Evolutionary conservation across 169 alveolate genomes (phyloP), one percentile per base, ranked within the genome.

Genomic region (Cryptosporidium tyzzeri): DNA sequence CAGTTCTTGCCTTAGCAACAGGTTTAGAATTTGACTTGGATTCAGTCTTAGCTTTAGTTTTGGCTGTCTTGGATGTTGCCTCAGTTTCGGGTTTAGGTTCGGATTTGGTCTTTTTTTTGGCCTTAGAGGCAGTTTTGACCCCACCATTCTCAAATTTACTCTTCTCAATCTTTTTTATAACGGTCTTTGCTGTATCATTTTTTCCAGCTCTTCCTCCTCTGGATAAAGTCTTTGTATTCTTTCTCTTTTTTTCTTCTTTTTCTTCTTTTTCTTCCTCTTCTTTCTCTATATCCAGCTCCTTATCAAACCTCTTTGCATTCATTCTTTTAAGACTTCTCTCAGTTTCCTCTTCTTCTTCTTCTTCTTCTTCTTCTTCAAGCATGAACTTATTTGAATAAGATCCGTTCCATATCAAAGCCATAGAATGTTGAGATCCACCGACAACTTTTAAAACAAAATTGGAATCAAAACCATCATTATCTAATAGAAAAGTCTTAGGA

Each of bases 371-470:
- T 14, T 65, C 71, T 48, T 48, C 55, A 48, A 48, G 3, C 23
- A 48, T 1, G 3, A n/a, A 31, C 12, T 69, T 69, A 6, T 44
- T 29, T 2, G 51, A 33, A 41, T 33, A 65, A 5, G 23, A 23
- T 4, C 75, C 75, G 45, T 65, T 65, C 89, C 89, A 80, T 1
- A 65, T 50, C 18, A 80, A 41, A 14, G 41, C 89, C 35, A 80
- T 80, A 7, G 89, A 80, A 26, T 80, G 89, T 41, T 80, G 89
- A 18, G 80, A 62, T n/a, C 89, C 89, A 12, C 89, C 89, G 0
- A 44, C 50, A 14, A 31, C 89, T 7, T 80, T 80, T 1, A 80
- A 26, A 23, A 67, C 75, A 44, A 39, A 80, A 6, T 80, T 58
- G 31, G 50, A 65, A 16, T 61, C 39, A 16, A 8, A 45, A 6